A percentile compares a stretch with the other conserved stretches of the same genome.
These are phyloP conservation scores for Metschnikowia kunwiensis DNA, from an alignment of 805 yeast species.

Conservation along the genomic window DNA sequence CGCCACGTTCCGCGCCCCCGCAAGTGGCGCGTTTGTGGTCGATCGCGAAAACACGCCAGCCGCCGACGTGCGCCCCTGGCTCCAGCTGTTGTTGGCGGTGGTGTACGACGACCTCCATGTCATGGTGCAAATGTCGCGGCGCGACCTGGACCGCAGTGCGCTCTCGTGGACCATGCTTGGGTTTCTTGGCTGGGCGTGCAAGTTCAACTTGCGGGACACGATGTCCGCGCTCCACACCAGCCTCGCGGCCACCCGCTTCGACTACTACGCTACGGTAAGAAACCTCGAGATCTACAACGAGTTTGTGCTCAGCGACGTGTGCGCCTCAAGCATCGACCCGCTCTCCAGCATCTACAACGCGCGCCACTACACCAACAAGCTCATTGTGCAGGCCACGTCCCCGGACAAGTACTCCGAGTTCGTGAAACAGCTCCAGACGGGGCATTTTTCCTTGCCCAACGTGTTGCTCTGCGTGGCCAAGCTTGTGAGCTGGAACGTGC, in stretches of 20 bases:
- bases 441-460: constrained; percentile 33
- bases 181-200: constrained; percentile 35
- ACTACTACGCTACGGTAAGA: constrained; percentile 52
- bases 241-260: constrained; percentile 58
- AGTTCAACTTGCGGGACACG: constrained; percentile 37
- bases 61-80: constrained; percentile 66
- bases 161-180: constrained; percentile 77
- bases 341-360: constrained; percentile 28
- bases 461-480: constrained; percentile 40
- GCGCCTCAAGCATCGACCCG: constrained; percentile 31
- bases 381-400: constrained; percentile 26
- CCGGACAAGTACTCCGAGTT: constrained; percentile 22
- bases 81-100: constrained; percentile 68
- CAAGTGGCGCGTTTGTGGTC: constrained; percentile 16
- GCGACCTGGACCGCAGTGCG: constrained; percentile 48
- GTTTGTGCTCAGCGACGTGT: constrained; percentile 35
- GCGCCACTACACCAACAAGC: constrained; percentile 30
- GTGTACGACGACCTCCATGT: constrained; percentile 57
- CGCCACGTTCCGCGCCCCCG: constrained; percentile 48
- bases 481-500: constrained; percentile 56
- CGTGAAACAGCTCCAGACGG: constrained; percentile 23
- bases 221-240: constrained; percentile 41
- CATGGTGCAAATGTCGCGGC: constrained; percentile 26
- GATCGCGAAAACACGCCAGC: constrained; percentile 21
- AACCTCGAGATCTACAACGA: constrained; percentile 48